These are phyloP conservation scores for Rosa chinensis DNA, from an alignment of 306 rosid species.

Conservation along the genomic window DNA sequence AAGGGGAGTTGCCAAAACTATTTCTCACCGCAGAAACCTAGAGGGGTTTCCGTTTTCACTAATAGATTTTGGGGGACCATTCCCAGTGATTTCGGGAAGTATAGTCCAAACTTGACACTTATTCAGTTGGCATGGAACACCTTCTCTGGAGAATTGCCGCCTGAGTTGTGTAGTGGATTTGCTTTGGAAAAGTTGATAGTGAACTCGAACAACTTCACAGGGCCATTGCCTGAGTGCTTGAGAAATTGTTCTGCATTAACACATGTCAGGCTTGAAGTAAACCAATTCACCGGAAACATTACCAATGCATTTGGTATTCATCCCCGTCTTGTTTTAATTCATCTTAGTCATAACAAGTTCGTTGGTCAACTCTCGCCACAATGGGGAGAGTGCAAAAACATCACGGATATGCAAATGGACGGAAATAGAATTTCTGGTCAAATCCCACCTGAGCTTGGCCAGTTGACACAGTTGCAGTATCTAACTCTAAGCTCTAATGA, in stretches of 20 bases:
- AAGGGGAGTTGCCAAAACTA: too few species aligned
- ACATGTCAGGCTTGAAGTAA: conserved; percentile 41
- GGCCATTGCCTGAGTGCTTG: conserved; percentile 51
- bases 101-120: too few species aligned
- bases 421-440: conserved; percentile 49
- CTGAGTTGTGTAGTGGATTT: conserved; percentile 38
- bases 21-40: too few species aligned
- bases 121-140: too few species aligned
- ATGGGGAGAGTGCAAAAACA: conserved; percentile 47
- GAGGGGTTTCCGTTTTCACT: too few species aligned
- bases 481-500: conserved; percentile 36
- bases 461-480: conserved; percentile 19
- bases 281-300: conserved; percentile 53
- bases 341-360: conserved; percentile 35
- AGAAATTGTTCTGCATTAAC: conserved; percentile 39
- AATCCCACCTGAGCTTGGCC: conserved; percentile 43
- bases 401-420: conserved; percentile 37
- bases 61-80: too few species aligned
- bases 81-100: too few species aligned
- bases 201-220: conserved; percentile 45
- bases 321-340: neutral
- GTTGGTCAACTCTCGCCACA: conserved; percentile 41
- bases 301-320: conserved; percentile 28
- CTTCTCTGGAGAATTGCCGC: conserved; percentile 53
- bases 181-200: conserved; percentile 13